Percentiles rank a stretch among this genome's conserved stretches.
These are phyloP conservation scores for Pythium grandisporangium DNA, from an alignment of 352 stramenopile species.

Conservation along the genomic window DNA sequence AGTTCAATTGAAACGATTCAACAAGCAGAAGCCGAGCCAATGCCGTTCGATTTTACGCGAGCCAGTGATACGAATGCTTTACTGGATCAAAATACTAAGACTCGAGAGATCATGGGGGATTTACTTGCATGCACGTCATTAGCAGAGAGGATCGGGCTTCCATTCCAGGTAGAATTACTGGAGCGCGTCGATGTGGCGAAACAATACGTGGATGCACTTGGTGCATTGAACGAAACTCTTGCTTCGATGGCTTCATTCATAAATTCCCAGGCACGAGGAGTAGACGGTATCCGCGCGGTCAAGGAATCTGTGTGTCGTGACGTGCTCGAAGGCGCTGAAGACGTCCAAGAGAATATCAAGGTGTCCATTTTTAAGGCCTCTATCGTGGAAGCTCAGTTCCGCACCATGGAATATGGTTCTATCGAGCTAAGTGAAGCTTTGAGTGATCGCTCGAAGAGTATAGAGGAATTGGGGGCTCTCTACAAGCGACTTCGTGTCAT, in stretches of 20 bases:
- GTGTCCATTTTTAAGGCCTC: conserved; percentile 15
- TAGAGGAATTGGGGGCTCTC: conserved; percentile 16
- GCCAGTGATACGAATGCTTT: no score
- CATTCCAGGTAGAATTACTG: no score
- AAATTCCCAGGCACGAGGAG: no score
- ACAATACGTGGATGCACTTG: no score
- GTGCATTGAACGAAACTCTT: no score
- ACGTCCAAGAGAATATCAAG: conserved; percentile 4
- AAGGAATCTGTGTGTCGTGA: conserved; percentile 14
- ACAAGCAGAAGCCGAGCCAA: conserved; percentile 1
- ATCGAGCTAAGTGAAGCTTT: conserved; percentile 8
- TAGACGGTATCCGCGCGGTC: conserved; percentile 6
- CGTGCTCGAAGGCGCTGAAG: conserved; percentile 10
- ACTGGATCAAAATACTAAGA: no score
- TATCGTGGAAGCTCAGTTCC: conserved; percentile 9
- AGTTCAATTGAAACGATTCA: conserved; percentile 1
- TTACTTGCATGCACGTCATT: no score
- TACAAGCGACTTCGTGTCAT: conserved; percentile 14
- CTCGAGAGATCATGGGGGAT: no score
- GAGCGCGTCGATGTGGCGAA: no score
- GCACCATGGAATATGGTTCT: conserved; percentile 7
- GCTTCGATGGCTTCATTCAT: no score
- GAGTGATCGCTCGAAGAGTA: conserved; percentile 14
- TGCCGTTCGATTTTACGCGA: conserved; percentile 13
- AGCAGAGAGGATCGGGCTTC: no score